A percentile compares a stretch with the other conserved stretches of the same genome.
Conservation (phyloP, 192 early-diverging fungal genomes). For the Phlyctochytrium bullatum region DNA sequence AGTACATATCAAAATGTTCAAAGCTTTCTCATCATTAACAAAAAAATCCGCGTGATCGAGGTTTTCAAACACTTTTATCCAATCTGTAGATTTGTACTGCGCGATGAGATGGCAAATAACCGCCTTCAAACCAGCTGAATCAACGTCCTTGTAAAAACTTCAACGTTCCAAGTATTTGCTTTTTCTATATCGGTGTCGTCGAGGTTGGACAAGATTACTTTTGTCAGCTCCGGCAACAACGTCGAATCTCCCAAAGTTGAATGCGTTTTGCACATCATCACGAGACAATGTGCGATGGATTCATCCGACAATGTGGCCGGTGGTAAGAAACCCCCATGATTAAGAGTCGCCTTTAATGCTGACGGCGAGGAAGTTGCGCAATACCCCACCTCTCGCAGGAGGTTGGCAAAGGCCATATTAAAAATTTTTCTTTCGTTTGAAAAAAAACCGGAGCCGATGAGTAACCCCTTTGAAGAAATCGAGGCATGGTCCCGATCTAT, state of each 20-base stretch:
- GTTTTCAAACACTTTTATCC: not conserved
- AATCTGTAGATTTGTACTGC: not conserved
- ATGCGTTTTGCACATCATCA: not conserved
- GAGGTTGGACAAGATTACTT: not conserved
- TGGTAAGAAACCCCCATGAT: not conserved
- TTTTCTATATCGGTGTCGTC: not conserved
- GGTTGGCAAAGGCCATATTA: too few relatives aligned
- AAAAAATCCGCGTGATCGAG: not conserved
- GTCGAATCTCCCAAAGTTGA: not conserved
- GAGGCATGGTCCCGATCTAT: slow-evolving; percentile 24
- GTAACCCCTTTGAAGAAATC: slow-evolving; percentile 51
- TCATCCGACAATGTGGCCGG: not conserved
- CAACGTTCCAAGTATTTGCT: not conserved
- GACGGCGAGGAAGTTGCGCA: not conserved
- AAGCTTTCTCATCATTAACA: not conserved
- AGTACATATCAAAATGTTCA: not conserved
- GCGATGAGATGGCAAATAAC: not conserved
- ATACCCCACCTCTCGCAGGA: not conserved
- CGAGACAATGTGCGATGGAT: not conserved
- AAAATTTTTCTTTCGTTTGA: too few relatives aligned
- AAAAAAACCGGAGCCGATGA: too few relatives aligned
- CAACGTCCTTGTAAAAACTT: not conserved
- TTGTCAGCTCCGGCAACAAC: not conserved
- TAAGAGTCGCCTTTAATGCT: not conserved
- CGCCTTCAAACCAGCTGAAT: not conserved